A percentile compares a stretch with the other conserved stretches of the same genome.
Conservation (phyloP, 1,284 basidiomycete species). For the Microbotryomycetes sp. region DNA sequence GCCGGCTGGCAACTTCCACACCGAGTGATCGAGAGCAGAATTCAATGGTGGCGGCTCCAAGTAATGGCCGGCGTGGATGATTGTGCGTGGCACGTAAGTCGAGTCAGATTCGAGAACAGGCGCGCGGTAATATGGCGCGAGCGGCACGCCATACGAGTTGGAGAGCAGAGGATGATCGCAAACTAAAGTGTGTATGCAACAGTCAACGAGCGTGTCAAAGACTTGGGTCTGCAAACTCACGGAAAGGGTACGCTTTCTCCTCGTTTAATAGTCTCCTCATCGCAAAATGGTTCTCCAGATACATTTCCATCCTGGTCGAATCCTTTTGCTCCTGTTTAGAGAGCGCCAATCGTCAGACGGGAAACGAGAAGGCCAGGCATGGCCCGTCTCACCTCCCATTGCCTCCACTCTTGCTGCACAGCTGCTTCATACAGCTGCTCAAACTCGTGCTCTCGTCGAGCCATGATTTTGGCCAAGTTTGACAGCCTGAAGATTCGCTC, state of each 20-base stretch:
- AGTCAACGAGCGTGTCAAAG: neutral
- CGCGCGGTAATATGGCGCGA: constrained; percentile 11
- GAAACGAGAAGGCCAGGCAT: neutral
- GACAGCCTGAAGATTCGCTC: constrained; percentile 15
- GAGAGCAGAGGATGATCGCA: constrained; percentile 23
- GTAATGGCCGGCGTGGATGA: constrained; percentile 14
- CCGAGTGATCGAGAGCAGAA: constrained; percentile 12
- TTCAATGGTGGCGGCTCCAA: constrained; percentile 21
- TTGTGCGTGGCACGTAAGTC: constrained; percentile 4
- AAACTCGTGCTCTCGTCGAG: constrained; percentile 6
- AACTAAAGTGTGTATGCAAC: neutral
- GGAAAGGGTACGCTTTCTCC: constrained; percentile 19
- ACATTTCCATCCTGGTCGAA: constrained; percentile 10
- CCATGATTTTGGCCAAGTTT: constrained; percentile 1
- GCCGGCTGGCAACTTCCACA: constrained; percentile 6
- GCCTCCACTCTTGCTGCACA: constrained; percentile 3
- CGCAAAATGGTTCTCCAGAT: constrained; percentile 15
- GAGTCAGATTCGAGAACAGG: constrained; percentile 8
- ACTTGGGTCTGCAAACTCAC: neutral
- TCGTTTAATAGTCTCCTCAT: constrained; percentile 17
- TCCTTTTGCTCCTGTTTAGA: constrained; percentile 14
- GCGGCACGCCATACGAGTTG: constrained; percentile 19
- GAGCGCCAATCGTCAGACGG: neutral
- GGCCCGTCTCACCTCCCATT: constrained; percentile 11
- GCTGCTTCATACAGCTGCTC: neutral